These are phyloP conservation scores for Onygenales sp. DNA, from an alignment of 2,329 filamentous ascomycete genomes.

Conservation along the genomic window DNA sequence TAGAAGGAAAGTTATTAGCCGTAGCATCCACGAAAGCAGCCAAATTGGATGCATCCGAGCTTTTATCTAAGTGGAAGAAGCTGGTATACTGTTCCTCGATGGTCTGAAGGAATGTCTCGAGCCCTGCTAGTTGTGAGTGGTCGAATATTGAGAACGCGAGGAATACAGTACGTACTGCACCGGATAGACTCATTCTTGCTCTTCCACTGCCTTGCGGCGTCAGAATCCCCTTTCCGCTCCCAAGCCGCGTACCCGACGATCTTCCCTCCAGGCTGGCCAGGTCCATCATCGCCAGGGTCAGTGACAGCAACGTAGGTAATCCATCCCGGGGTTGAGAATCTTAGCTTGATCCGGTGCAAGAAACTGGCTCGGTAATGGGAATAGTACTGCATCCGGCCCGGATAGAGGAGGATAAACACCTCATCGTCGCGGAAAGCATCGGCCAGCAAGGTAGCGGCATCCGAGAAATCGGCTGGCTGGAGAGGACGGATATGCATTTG, in stretches of 20 bases:
- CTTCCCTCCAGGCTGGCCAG: slow-evolving; percentile 7
- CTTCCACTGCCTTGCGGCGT: slow-evolving; percentile 9
- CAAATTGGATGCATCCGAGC: slow-evolving; percentile 3
- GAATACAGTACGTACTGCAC: slow-evolving; percentile 1
- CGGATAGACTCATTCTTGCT: not conserved
- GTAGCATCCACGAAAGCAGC: slow-evolving; percentile 4
- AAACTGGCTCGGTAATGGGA: slow-evolving; percentile 10
- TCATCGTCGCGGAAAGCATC: slow-evolving; percentile 14
- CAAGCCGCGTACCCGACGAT: slow-evolving; percentile 13
- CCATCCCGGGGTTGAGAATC: slow-evolving; percentile 10
- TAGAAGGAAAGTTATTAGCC: slow-evolving; percentile 7
- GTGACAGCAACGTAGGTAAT: slow-evolving; percentile 11
- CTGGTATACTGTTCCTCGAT: slow-evolving; percentile 7
- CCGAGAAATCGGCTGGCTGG: slow-evolving; percentile 8
- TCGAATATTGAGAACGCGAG: not conserved
- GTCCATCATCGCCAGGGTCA: slow-evolving; percentile 5
- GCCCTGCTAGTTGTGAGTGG: slow-evolving; percentile 3
- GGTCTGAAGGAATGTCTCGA: slow-evolving; percentile 9
- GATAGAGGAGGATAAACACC: slow-evolving; percentile 10
- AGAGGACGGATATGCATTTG: slow-evolving; percentile 14
- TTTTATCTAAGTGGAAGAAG: slow-evolving; percentile 8
- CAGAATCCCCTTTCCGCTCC: slow-evolving; percentile 2
- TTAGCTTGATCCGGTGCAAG: slow-evolving; percentile 9
- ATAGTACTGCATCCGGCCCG: slow-evolving; percentile 11
- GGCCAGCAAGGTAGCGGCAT: slow-evolving; percentile 9